These are phyloP conservation scores for Tolypocladium ovalisporum DNA, from an alignment of 2,329 filamentous ascomycete genomes.

Conservation along the genomic window DNA sequence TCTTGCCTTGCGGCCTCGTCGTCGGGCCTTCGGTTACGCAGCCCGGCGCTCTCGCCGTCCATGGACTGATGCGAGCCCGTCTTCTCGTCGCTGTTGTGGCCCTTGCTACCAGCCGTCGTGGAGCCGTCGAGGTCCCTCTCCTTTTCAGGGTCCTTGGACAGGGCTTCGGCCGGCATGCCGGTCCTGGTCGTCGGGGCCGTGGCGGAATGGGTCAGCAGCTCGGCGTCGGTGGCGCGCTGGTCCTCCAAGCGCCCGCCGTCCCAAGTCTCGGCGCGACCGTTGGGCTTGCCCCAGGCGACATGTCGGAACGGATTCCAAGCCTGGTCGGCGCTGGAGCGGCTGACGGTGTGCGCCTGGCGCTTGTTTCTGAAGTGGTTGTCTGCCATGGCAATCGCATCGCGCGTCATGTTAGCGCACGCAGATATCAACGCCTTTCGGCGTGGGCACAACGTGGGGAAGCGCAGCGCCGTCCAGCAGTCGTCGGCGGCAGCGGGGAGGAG, in stretches of 20 bases:
- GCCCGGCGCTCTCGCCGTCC: conserved; percentile 9
- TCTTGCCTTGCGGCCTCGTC: conserved; percentile 10
- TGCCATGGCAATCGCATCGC: conserved; percentile 14
- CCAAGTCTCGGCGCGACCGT: conserved; percentile 21
- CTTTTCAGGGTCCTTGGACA: conserved; percentile 11
- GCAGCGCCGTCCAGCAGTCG: background rate
- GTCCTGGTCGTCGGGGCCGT: conserved; percentile 20
- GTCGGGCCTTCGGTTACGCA: conserved; percentile 22
- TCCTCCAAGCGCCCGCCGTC: conserved; percentile 21
- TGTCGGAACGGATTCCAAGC: conserved; percentile 34
- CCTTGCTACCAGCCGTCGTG: conserved; percentile 8
- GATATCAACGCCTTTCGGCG: background rate
- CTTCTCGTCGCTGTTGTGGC: conserved; percentile 8
- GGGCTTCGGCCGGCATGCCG: conserved; percentile 10
- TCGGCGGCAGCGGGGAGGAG: background rate
- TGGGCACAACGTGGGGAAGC: background rate
- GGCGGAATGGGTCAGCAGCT: conserved; percentile 21
- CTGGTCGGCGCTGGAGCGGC: conserved; percentile 26
- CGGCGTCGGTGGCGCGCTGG: conserved; percentile 15
- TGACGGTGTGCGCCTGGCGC: conserved; percentile 30
- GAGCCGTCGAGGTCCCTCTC: conserved; percentile 10
- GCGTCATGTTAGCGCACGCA: conserved; percentile 2
- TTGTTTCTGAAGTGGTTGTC: conserved; percentile 36
- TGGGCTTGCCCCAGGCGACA: conserved; percentile 21
- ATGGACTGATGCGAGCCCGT: conserved; percentile 9